Evolutionary conservation across 768 basidiomycete species (phyloP), one percentile per base, ranked within the genome.

Genomic region (Hygrophorus russula): DNA sequence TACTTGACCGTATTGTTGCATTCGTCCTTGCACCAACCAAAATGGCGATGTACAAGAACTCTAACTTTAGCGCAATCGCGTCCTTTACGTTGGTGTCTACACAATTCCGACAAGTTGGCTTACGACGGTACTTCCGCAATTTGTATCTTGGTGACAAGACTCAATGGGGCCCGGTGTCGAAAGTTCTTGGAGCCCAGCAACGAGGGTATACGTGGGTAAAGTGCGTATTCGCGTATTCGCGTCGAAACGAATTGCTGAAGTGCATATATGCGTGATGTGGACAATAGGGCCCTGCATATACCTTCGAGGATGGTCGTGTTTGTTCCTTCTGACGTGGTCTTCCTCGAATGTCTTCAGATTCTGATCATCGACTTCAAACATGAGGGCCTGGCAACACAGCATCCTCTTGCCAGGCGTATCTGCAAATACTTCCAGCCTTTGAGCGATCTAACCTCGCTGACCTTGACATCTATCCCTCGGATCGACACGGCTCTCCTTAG

Each of bases 381-480:
- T 20, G 70, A 73, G 47, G 69, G 61, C 15, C 53, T 69, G 6
- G 56, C 61, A 5, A 70, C 74, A 7, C 76, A 78, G 48, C 62
- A 65, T 42, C 52, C 53, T 19, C 56, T 61, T 10, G 39, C 66
- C 3, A 55, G 50, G 14, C 55, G 58, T 35, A 58, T 74, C 37
- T 63, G 65, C 42, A 46, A 47, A 29, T 50, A 59, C 18, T 56
- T 67, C 39, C 34, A 36, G 44, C 57, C 46, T 45, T 49, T 49
- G 27, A 38, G 47, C 62, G 32, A 59, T 35, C 52, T 85, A 36
- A 70, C 64, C 13, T 64, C 62, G 4, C 59, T 86, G 7, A 67
- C 59, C 6, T 60, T 85, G 29, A 70, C 69, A 1, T 62, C 58
- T 17, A 57, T 86, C n/a, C 75, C 80, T 47, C 69, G 68, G 19